Base-by-base conservation (phyloP, 306 rosid species). In the Citrullus mucosospermus region DNA sequence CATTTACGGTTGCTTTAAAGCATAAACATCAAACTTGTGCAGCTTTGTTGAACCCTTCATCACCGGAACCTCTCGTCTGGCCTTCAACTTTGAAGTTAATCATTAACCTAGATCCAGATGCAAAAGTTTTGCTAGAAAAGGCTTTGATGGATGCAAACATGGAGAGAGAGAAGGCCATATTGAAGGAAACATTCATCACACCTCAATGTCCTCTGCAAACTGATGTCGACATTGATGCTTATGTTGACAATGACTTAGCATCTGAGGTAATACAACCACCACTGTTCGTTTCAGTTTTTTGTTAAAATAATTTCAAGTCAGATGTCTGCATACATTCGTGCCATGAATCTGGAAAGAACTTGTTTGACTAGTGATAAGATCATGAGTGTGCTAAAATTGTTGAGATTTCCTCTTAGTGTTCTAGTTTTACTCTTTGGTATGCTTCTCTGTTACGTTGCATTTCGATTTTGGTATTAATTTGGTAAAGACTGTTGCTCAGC, bases 11-110 rank as follows among this genome's bases (percentile, higher is more conserved):
- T 83, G 97, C 98, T 80, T 76, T 90, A 54, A 91, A 89, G 90
- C 86, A 84, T 84, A 91, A 89, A 78, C 90, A 88, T 61, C 81
- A 54, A 77, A 82, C 86, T 68, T 93, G 98, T 63, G 98, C 98
- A 66, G 89, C 90, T 53, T 80, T 93, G 36, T 86, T 91, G 65
- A 83, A 93, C 76, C 97, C 97, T 38, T 90, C 97, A 48, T 80
- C 98, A 39, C 93, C 96, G 18, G 97, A 92, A 77, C 98, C 92
- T 1, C 93, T 93, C 28, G 91, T 93, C 76, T 93, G 98, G 98
- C 98, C 98, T 62, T 87, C 98, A 9, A 97, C 97, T 8, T 80
- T 93, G 79, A 90, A 91, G 87, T 88, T 93, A 82, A 91, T 93
- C 62, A 87, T 89, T 11, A 89, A 93, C 85, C 96, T 93, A 67